phyloP scores from a whole-genome alignment of 2,329 filamentous ascomycete species.

The Fusarium buxicola region DNA sequence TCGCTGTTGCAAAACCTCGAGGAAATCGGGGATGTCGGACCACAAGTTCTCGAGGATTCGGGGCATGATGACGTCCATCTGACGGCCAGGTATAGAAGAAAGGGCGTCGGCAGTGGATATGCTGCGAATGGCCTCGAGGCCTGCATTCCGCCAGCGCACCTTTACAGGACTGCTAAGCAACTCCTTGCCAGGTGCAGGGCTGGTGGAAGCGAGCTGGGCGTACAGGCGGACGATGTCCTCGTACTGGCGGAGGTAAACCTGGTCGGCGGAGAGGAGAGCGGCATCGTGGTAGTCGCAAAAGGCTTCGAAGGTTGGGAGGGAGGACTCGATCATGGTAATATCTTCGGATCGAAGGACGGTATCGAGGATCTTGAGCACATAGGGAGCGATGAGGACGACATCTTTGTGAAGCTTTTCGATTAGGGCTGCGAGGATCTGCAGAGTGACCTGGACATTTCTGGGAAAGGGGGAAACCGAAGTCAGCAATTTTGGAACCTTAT shows the following conservation, averaged over 20 bases:
- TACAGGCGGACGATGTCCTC: slow-evolving; percentile 84
- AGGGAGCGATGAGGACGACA: slow-evolving; percentile 86
- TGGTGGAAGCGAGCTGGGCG: slow-evolving; percentile 80
- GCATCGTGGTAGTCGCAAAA: slow-evolving; percentile 92
- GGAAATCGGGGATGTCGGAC: slow-evolving; percentile 75
- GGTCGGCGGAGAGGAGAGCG: slow-evolving; percentile 85
- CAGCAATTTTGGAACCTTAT: slow-evolving; percentile 9
- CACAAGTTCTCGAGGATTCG: slow-evolving; percentile 89
- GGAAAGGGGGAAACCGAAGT: slow-evolving; percentile 2
- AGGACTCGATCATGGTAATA: slow-evolving; percentile 92
- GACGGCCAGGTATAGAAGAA: slow-evolving; percentile 78
- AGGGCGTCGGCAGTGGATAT: slow-evolving; percentile 84
- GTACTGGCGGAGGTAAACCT: slow-evolving; percentile 84
- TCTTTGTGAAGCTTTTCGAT: slow-evolving; percentile 95
- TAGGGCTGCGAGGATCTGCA: slow-evolving; percentile 90
- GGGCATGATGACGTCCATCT: slow-evolving; percentile 83
- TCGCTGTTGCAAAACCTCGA: slow-evolving; percentile 75
- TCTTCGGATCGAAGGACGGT: slow-evolving; percentile 87
- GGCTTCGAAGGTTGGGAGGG: slow-evolving; percentile 84
- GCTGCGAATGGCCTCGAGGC: slow-evolving; percentile 82
- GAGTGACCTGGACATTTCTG: slow-evolving; percentile 93
- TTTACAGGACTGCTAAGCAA: slow-evolving; percentile 76
- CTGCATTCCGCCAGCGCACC: slow-evolving; percentile 81
- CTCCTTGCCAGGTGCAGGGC: slow-evolving; percentile 62
- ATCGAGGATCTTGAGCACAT: slow-evolving; percentile 85